Base-by-base conservation (phyloP, 2,329 filamentous ascomycete species). In the Fusarium dimerum region DNA sequence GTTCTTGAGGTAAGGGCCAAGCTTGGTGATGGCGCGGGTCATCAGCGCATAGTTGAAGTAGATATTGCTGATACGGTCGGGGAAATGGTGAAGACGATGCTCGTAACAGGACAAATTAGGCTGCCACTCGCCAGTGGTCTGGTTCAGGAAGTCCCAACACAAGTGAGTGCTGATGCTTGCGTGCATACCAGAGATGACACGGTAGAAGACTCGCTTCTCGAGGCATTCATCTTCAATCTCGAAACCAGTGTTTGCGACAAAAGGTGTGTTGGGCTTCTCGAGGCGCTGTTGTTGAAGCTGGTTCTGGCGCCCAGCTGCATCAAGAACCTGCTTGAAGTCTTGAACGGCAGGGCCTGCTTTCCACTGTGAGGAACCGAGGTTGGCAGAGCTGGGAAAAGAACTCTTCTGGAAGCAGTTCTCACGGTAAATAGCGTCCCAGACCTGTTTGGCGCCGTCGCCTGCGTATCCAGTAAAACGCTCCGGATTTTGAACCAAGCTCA, bases 1-100 rank as follows among this genome's bases (percentile, higher is more conserved):
- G 32, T 63, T 66, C 58, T 87, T 78, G 10, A 97, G 80, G 62
- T 92, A 87, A 20, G 90, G 89, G 12, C 88, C 89, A 9, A 97
- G 82, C 74, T 99, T 99, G 48, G 90, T 89, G 40, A 97, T 83
- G 12, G 94, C 94, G 45, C 94, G 89, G 26, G 93, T 88, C 40
- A 99, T 81, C n/a, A 99, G 82, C 1, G 94, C 94, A 68, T 96
- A 99, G 82, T 99, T 97, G 78, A 99, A 99, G 78, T 99, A 99
- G 45, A 99, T 81, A 72, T 99, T 99, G 62, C 92, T 94, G 67
- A 99, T 89, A 55, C 93, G 89, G 62, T 99, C 94, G 0, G 93
- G 91, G 69, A 89, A 85, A 18, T 81, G 78, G 71, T 96, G 90
- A 15, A 99, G 82, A n/a, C 94, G 86, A 34, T 86, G 77, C 68